phyloP scores from a whole-genome alignment of 805 yeast genomes.

The Saturnispora gosingensis region DNA sequence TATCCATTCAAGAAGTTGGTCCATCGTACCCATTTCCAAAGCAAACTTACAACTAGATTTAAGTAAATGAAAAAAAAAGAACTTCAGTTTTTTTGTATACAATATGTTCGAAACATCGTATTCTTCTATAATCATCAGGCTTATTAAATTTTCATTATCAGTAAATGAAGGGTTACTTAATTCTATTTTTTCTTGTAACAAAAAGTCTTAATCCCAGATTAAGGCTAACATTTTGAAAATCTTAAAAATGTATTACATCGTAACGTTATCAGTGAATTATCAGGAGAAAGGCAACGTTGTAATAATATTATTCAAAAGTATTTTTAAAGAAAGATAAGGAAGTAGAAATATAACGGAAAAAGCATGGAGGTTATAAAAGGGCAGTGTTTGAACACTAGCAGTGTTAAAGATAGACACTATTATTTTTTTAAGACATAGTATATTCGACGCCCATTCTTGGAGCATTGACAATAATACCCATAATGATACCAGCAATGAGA shows the following conservation, averaged over 20 bases:
- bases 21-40: constrained; percentile 87
- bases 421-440: constrained; percentile 2
- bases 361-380: neutral
- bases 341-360: neutral
- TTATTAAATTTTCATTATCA: too few relatives aligned
- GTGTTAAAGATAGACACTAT: neutral
- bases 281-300: too few relatives aligned
- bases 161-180: too few relatives aligned
- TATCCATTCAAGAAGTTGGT: constrained; percentile 88
- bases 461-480: constrained; percentile 56
- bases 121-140: neutral
- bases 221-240: too few relatives aligned
- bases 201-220: too few relatives aligned
- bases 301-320: too few relatives aligned
- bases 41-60: constrained; percentile 34
- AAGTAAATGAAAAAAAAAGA: neutral
- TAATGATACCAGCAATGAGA: constrained; percentile 55
- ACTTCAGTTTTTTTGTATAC: neutral
- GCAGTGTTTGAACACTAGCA: neutral
- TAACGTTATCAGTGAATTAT: too few relatives aligned
- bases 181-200: too few relatives aligned
- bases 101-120: neutral
- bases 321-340: neutral
- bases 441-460: constrained; percentile 38
- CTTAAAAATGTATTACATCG: too few relatives aligned